Percentiles rank a stretch among this genome's conserved stretches.
Conservation (phyloP, 2,329 filamentous ascomycete species). For the Apiospora pterosperma region DNA sequence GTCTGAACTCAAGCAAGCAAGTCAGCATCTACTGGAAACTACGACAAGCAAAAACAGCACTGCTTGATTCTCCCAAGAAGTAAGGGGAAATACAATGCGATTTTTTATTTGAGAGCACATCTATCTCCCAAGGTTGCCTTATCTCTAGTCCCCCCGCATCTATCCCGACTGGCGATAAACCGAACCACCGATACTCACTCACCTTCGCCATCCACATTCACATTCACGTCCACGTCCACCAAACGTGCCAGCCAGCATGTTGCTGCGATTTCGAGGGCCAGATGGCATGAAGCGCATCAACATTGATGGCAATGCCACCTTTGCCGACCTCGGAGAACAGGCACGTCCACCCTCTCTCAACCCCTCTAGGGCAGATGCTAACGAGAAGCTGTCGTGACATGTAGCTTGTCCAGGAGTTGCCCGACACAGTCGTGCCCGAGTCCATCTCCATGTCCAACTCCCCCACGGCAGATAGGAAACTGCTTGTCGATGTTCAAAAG, state of each 20-base stretch:
- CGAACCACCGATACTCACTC: not conserved
- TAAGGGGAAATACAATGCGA: not conserved
- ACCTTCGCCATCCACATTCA: not conserved
- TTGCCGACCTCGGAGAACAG: constrained; percentile 57
- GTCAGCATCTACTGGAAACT: too few relatives aligned
- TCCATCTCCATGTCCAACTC: constrained; percentile 61
- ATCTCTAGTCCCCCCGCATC: not conserved
- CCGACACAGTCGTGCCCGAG: constrained; percentile 56
- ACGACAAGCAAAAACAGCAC: not conserved
- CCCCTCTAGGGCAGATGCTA: too few relatives aligned
- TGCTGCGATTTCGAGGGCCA: constrained; percentile 83
- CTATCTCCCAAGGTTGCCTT: not conserved
- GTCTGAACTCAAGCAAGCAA: too few relatives aligned
- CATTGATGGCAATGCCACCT: constrained; percentile 70
- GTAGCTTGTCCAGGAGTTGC: constrained; percentile 57
- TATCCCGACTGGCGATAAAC: too few relatives aligned
- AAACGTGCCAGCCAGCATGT: constrained; percentile 49
- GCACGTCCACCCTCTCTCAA: constrained; percentile 33
- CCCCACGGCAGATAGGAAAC: constrained; percentile 56
- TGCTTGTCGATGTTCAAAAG: constrained; percentile 53
- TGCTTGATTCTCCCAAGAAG: not conserved
- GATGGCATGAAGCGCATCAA: constrained; percentile 89
- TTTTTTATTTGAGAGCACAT: not conserved
- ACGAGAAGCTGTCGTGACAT: not conserved
- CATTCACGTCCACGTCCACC: too few relatives aligned